Percentiles rank a stretch among this genome's conserved stretches.
These are phyloP conservation scores for Aspergillus cristatus DNA, from an alignment of 495 filamentous ascomycete genomes.

Conservation along the genomic window DNA sequence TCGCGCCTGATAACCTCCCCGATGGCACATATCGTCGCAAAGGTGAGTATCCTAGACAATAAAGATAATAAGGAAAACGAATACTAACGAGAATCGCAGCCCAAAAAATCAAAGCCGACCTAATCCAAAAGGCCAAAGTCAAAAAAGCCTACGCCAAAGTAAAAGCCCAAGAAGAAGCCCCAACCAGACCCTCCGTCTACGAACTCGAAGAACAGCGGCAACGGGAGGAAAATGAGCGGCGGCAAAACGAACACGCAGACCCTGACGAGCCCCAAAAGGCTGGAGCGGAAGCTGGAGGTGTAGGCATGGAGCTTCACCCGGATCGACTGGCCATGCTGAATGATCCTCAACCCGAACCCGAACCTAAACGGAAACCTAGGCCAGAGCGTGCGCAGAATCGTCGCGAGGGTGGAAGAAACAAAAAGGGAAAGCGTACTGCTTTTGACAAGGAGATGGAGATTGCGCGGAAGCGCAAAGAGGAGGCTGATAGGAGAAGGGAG, in stretches of 20 bases:
- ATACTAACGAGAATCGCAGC: conserved; percentile 40
- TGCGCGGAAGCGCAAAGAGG: conserved; percentile 56
- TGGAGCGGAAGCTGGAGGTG: conserved; percentile 18
- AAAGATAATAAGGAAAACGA: neutral
- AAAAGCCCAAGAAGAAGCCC: conserved; percentile 41
- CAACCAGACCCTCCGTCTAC: conserved; percentile 20
- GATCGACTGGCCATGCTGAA: conserved; percentile 62
- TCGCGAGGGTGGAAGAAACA: conserved; percentile 18
- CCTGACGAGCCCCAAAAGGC: conserved; percentile 13
- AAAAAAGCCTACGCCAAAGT: conserved; percentile 90
- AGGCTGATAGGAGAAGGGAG: conserved; percentile 50
- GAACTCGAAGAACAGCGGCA: conserved; percentile 12
- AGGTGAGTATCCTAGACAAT: conserved; percentile 46
- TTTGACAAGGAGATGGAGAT: conserved; percentile 68
- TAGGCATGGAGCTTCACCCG: conserved; percentile 56
- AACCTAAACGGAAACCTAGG: conserved; percentile 2
- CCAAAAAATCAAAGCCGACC: conserved; percentile 80
- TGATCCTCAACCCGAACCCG: conserved; percentile 17
- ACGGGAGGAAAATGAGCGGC: conserved; percentile 7
- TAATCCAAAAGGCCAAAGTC: conserved; percentile 90
- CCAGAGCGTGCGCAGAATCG: conserved; percentile 6
- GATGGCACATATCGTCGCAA: conserved; percentile 89
- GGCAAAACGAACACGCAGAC: conserved; percentile 5
- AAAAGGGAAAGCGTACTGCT: conserved; percentile 52
- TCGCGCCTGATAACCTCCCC: conserved; percentile 87